Evolutionary conservation across 768 basidiomycete genomes (phyloP), one percentile per base, ranked within the genome.

Genomic region (Mycena polygramma): DNA sequence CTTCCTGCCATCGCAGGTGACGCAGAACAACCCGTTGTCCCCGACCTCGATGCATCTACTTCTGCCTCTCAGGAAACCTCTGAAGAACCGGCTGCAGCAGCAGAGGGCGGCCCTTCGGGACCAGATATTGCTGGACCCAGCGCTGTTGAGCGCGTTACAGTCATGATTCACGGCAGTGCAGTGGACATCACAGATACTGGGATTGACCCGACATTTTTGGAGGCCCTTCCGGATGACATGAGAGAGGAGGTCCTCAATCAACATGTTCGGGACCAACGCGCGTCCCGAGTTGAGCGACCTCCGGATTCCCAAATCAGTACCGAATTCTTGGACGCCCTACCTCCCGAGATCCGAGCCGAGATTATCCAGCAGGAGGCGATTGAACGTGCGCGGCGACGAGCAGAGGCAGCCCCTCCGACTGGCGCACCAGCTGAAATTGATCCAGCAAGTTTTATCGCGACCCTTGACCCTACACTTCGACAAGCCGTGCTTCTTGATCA

Each of bases 181-280:
- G 95, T 99, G 35, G 98, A 99, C 77, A 99, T 99, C 78, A 99
- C 98, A 3, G 96, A 99, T 75, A 97, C 96, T 45, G 98, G 98
- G 7, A 98, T 99, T 77, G 98, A 99, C 78, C 95, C 97, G 2
- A 96, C 95, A 7, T 99, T 99, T 88, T 84, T 99, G 66, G 96
- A 98, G 81, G 98, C 98, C 30, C 83, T 99, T 11, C 98, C 98
- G 0, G 98, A 99, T 77, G 97, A 99, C 73, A 99, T 99, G 93
- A 90, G 98, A 59, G 97, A 98, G 78, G 98, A 99, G 77, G 96
- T 99, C 43, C 86, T 99, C 62, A 96, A 97, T 75, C 98, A 99
- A 77, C 97, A 99, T 77, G 91, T 98, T 74, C 92, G 96, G 11
- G 98, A 99, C 75, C 94, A 92, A 69, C 91, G 92, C 48, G 91